A percentile compares a stretch with the other conserved stretches of the same genome.
Conservation (phyloP, 2,329 filamentous ascomycete genomes). For the Aspergillus spinulosporus region DNA sequence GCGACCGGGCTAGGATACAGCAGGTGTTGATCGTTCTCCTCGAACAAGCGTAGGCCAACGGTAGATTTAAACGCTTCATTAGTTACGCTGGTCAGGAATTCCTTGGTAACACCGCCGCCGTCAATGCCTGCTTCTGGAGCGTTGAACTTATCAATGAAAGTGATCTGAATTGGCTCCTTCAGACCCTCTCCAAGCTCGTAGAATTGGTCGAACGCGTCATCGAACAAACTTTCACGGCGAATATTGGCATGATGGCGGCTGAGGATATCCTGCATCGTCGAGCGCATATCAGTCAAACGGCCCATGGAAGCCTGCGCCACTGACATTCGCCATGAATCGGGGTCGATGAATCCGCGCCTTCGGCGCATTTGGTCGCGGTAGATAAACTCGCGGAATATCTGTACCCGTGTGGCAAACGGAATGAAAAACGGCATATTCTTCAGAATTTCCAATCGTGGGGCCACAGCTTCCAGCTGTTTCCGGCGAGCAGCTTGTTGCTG, state of each 20-base stretch:
- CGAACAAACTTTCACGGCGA: slow-evolving; percentile 73
- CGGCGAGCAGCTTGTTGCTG: slow-evolving; percentile 68
- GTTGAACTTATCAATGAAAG: slow-evolving; percentile 89
- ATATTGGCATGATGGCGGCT: slow-evolving; percentile 75
- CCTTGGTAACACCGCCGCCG: slow-evolving; percentile 94
- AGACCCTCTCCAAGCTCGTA: slow-evolving; percentile 76
- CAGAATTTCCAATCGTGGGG: slow-evolving; percentile 83
- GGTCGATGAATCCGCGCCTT: slow-evolving; percentile 67
- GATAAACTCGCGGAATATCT: slow-evolving; percentile 94
- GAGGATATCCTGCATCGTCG: slow-evolving; percentile 42
- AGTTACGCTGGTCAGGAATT: slow-evolving; percentile 88
- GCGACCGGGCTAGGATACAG: slow-evolving; percentile 84
- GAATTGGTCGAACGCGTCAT: slow-evolving; percentile 82
- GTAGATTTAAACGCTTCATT: slow-evolving; percentile 74
- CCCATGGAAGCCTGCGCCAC: slow-evolving; percentile 50
- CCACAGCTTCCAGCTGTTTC: slow-evolving; percentile 73
- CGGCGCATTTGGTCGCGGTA: slow-evolving; percentile 73
- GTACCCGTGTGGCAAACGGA: slow-evolving; percentile 84
- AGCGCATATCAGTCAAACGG: slow-evolving; percentile 42
- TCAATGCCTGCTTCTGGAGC: slow-evolving; percentile 90
- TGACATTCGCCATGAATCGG: slow-evolving; percentile 71
- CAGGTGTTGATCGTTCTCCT: slow-evolving; percentile 79
- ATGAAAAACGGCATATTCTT: slow-evolving; percentile 98
- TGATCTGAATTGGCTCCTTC: slow-evolving; percentile 95
- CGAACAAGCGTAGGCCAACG: slow-evolving; percentile 65